phyloP scores from a whole-genome alignment of 1,284 basidiomycete genomes.

The Tetrapyrgos nigripes region DNA sequence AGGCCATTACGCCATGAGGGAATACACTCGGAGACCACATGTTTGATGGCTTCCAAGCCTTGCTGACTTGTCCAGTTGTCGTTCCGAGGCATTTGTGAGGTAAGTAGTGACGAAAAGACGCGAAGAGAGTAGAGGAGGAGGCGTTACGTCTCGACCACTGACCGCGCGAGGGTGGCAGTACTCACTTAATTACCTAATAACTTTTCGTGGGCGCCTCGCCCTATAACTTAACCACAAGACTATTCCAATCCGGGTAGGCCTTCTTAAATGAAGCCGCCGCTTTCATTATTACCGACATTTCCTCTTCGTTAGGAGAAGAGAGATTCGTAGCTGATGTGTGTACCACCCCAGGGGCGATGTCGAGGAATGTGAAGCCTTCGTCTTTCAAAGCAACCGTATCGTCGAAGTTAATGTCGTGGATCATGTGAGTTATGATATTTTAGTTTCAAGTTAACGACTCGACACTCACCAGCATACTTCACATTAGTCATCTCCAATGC shows the following conservation, averaged over 20 bases:
- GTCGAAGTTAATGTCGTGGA: no score
- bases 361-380: not conserved
- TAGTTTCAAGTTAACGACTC: not conserved
- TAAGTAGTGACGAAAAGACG: no score
- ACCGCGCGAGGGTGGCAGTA: no score
- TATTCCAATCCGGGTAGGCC: not conserved
- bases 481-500: conserved; percentile 44
- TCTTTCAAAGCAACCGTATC: not conserved
- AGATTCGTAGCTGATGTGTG: not conserved
- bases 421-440: not conserved
- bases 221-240: no score
- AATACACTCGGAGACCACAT: not conserved
- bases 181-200: no score
- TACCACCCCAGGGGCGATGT: not conserved
- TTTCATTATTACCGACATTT: not conserved
- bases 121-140: no score
- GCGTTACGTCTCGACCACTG: no score
- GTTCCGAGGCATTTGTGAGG: no score
- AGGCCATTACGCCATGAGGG: conserved; percentile 1
- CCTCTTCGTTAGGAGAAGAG: not conserved
- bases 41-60: no score
- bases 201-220: no score
- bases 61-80: no score
- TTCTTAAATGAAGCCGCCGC: not conserved
- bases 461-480: conserved; percentile 37